Evolutionary conservation across 2,329 filamentous ascomycete genomes (phyloP).

Genomic region (Xylariaceae sp.): DNA sequence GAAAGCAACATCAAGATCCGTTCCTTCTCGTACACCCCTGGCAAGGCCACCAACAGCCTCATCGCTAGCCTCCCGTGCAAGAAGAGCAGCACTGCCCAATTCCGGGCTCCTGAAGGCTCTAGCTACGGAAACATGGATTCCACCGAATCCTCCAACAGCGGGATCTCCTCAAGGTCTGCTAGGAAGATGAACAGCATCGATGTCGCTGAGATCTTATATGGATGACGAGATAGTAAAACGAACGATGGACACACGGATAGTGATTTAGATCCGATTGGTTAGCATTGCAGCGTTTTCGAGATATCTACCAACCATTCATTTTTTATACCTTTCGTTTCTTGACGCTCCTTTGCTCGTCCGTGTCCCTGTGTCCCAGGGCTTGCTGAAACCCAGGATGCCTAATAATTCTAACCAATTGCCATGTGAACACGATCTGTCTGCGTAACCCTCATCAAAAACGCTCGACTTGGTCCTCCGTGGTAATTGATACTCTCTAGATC

Average conservation of each 20-base stretch:
- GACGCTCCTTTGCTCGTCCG: not conserved
- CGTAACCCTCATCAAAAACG: too few relatives aligned
- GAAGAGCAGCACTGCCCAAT: not conserved
- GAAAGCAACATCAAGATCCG: not conserved
- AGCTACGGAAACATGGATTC: not conserved
- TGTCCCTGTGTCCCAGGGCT: not conserved
- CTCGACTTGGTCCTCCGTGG: too few relatives aligned
- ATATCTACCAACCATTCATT: not conserved
- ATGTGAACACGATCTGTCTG: too few relatives aligned
- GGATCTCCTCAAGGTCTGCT: not conserved
- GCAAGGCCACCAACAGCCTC: not conserved
- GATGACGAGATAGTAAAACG: not conserved
- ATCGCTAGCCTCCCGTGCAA: not conserved
- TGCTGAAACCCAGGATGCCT: too few relatives aligned
- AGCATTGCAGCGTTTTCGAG: not conserved
- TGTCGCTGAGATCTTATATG: not conserved
- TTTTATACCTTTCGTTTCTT: not conserved
- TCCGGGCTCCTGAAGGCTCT: not conserved
- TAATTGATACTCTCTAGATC: too few relatives aligned
- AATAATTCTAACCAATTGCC: too few relatives aligned
- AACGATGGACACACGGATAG: not conserved
- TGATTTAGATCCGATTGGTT: not conserved
- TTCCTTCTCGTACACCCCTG: not conserved
- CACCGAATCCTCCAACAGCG: not conserved
- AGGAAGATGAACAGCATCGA: not conserved